Percentiles rank a stretch among this genome's conserved stretches.
These are phyloP conservation scores for Davidsoniella australis DNA, from an alignment of 2,329 filamentous ascomycete genomes.

Conservation along the genomic window DNA sequence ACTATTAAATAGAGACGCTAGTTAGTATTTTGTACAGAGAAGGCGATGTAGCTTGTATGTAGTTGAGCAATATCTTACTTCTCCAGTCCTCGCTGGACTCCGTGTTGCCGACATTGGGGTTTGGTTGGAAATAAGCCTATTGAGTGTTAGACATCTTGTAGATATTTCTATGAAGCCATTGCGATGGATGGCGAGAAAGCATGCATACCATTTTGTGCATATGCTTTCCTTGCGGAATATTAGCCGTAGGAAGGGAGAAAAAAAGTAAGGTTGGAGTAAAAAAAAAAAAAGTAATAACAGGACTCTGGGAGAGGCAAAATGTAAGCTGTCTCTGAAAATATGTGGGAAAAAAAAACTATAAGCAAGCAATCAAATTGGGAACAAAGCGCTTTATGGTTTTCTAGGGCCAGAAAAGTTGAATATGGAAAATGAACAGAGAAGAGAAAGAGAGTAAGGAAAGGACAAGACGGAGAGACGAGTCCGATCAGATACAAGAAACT, in stretches of 20 bases:
- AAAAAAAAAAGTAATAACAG: conserved; percentile 7
- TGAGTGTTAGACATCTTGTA: background rate
- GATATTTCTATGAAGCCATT: background rate
- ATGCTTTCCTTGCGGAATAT: conserved; percentile 5
- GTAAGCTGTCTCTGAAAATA: too few species aligned
- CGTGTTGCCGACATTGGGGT: conserved; percentile 52
- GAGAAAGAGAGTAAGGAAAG: too few species aligned
- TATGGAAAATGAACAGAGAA: too few species aligned
- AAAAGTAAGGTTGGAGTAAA: conserved; percentile 6
- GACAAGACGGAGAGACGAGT: too few species aligned
- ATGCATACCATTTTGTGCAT: conserved; percentile 7
- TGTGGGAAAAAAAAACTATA: too few species aligned
- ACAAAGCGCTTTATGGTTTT: too few species aligned
- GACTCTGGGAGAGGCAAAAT: background rate
- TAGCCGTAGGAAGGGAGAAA: conserved; percentile 2
- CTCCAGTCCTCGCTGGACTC: conserved; percentile 63
- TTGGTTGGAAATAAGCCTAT: conserved; percentile 12
- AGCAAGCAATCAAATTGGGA: too few species aligned
- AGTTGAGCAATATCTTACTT: conserved; percentile 37
- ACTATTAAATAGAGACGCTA: conserved; percentile 35
- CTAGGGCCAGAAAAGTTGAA: too few species aligned
- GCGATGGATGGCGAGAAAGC: background rate
- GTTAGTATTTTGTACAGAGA: background rate
- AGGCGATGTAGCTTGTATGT: background rate
- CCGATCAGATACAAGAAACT: too few species aligned